phyloP scores from a whole-genome alignment of 768 basidiomycete genomes.

The Kwoniella sp. region DNA sequence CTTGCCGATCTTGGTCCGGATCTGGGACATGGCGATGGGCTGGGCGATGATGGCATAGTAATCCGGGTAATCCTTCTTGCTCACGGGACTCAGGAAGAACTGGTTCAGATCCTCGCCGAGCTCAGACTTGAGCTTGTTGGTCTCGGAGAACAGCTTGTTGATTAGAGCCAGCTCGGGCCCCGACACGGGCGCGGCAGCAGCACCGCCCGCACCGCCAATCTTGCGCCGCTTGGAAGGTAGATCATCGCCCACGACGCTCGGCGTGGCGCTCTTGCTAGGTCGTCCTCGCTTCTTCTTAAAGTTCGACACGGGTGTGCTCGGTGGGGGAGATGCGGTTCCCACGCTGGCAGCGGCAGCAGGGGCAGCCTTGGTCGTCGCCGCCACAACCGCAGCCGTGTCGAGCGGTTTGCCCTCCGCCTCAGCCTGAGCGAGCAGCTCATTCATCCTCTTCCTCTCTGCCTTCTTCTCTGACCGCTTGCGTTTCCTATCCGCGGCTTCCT shows the following conservation, averaged over 20 bases:
- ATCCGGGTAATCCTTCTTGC: slow-evolving; percentile 73
- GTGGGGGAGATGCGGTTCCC: neutral
- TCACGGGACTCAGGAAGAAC: slow-evolving; percentile 48
- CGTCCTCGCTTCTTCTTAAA: slow-evolving; percentile 31
- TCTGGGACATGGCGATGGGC: slow-evolving; percentile 81
- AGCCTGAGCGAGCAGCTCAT: slow-evolving; percentile 27
- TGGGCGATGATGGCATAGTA: slow-evolving; percentile 83
- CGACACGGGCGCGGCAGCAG: slow-evolving; percentile 10
- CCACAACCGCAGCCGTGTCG: slow-evolving; percentile 53
- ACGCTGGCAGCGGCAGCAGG: slow-evolving; percentile 3
- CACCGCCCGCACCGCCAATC: slow-evolving; percentile 6
- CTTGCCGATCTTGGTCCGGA: slow-evolving; percentile 62
- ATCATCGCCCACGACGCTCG: slow-evolving; percentile 36
- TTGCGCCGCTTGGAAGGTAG: slow-evolving; percentile 43
- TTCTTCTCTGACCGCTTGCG: slow-evolving; percentile 20
- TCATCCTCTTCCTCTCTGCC: slow-evolving; percentile 31
- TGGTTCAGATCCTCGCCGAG: slow-evolving; percentile 40
- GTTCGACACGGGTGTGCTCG: slow-evolving; percentile 1
- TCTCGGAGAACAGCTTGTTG: slow-evolving; percentile 37
- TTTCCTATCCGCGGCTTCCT: slow-evolving; percentile 36
- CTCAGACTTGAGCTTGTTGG: slow-evolving; percentile 33
- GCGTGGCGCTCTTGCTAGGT: slow-evolving; percentile 29
- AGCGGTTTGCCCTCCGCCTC: slow-evolving; percentile 45
- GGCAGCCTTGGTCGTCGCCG: slow-evolving; percentile 61
- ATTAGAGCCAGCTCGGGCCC: slow-evolving; percentile 30